phyloP scores from a whole-genome alignment of 2,329 filamentous ascomycete species.

The Colletotrichum cordylinicola region DNA sequence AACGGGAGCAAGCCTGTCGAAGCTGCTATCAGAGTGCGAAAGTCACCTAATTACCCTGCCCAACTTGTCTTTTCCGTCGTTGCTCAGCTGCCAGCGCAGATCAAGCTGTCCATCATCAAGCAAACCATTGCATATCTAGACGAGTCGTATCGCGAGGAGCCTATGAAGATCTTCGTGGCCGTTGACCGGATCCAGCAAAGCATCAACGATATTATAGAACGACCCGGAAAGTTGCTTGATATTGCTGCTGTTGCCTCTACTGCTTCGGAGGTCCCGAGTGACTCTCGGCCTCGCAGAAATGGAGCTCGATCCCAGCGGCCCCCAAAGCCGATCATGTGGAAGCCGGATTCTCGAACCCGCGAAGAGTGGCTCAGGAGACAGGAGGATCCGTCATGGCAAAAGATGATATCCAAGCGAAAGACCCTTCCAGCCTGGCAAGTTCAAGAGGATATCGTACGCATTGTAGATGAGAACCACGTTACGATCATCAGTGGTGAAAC shows the following conservation, averaged over 20 bases:
- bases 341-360: conserved; percentile 62
- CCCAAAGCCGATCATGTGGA: conserved; percentile 69
- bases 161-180: conserved; percentile 87
- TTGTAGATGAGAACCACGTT: conserved; percentile 80
- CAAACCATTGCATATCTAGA: conserved; percentile 75
- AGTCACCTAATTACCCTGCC: conserved; percentile 75
- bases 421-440: conserved; percentile 88
- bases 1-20: conserved; percentile 59
- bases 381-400: conserved; percentile 66
- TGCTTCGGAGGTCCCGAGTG: conserved; percentile 55
- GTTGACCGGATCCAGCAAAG: conserved; percentile 92
- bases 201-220: conserved; percentile 80
- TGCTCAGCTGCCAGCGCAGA: conserved; percentile 83
- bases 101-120: conserved; percentile 86
- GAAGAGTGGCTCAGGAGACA: conserved; percentile 76
- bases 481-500: conserved; percentile 98
- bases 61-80: conserved; percentile 73
- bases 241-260: conserved; percentile 81
- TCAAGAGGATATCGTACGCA: conserved; percentile 75
- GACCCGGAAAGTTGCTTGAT: conserved; percentile 83
- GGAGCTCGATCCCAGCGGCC: conserved; percentile 43
- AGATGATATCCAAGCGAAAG: conserved; percentile 76
- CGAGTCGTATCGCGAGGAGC: conserved; percentile 77
- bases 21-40: conserved; percentile 70
- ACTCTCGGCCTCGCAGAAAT: conserved; percentile 28